Evolutionary conservation across 2,329 filamentous ascomycete genomes (phyloP), one percentile per base, ranked within the genome.

Genomic region (Ilyonectria mors-panacis): DNA sequence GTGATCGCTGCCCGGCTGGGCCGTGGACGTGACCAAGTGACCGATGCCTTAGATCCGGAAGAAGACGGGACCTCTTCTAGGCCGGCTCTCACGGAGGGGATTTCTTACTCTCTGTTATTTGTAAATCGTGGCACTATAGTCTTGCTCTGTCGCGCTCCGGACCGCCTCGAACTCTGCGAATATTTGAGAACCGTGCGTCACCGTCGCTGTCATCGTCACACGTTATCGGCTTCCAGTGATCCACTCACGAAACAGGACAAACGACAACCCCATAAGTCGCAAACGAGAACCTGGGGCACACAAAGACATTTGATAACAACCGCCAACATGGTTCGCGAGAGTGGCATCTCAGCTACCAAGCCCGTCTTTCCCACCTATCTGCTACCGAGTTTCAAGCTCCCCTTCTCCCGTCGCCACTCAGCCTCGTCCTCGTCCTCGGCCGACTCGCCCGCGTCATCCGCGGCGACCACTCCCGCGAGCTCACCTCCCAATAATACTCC

Each of bases 311-410:
- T 63, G 44, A 59, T 9, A 44, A 66, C 44, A 28, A 59, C 60
- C 55, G 54, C 48, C 64, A 63, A 66, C 63, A 79, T 80, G 77
- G 78, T 78, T 68, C 78, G 78, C 39, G 79, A 78, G 59, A 81
- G 78, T 64, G 78, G 79, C 68, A 83, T 83, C 70, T 77, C 82
- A 68, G 81, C 81, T 50, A 83, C 81, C 21, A 79, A 78, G 63
- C 84, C 83, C 28, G 78, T 81, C 30, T 88, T 89, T 72, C 82
- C 87, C 12, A 81, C 76, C 68, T 89, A 85, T 73, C 80, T 89
- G 28, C 81, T 89, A 23, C 86, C 87, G 12, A 85, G 81, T 74
- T 79, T 89, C 70, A 80, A 78, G 51, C 81, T 87, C 48, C 81
- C 84, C n/a, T 84, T 87, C 69, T 81, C 80, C 47, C 82, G 82